Base-by-base conservation (phyloP, 2,329 filamentous ascomycete species). In the Nemania diffusa region DNA sequence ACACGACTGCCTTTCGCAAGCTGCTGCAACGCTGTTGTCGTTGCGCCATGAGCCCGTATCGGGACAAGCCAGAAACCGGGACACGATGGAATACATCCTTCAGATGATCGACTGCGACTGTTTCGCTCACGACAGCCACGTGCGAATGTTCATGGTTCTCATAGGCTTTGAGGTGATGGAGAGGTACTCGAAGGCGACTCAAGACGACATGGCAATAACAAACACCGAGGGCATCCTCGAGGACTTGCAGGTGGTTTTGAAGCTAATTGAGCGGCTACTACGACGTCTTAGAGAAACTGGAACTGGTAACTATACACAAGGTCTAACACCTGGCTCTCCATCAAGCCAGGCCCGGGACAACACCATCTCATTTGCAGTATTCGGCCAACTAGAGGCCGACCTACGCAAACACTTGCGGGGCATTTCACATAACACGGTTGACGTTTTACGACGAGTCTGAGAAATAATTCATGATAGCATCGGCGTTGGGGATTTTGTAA, bases 161-260 rank as follows among this genome's bases (percentile, higher is more conserved):
- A 69, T 73, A 34, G 71, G 66, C 5, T 72, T 72, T 50, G 71
- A 73, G 37, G 52, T 72, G 17, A 72, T 73, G 71, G 64, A 65
- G n/a, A 63, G 60, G 37, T 72, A 69, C 40, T 65, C 68, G n/a
- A 67, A 53, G 27, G 59, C 52, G 2, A 69, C 64, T 11, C 67
- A 57, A 62, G 64, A 67, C n/a, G 64, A 62, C n/a, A 67, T 60
- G 32, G 44, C 58, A 32, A 59, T 65, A 42, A 40, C 60, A 6
- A 71, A 61, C 61, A 68, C 69, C 24, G 71, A 69, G 51, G 58
- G 55, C 58, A 57, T 69, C 32, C 32, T 73, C 27, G 71, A 69
- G 22, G 69, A 72, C 11, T 40, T 73, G n/a, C 68, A 69, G 24
- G 62, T 65, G n/a, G 69, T 73, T 46, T 20, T 73, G 50, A 71